Evolutionary conservation across 2,329 filamentous ascomycete genomes (phyloP).

Genomic region (Aspergillus novoparasiticus): DNA sequence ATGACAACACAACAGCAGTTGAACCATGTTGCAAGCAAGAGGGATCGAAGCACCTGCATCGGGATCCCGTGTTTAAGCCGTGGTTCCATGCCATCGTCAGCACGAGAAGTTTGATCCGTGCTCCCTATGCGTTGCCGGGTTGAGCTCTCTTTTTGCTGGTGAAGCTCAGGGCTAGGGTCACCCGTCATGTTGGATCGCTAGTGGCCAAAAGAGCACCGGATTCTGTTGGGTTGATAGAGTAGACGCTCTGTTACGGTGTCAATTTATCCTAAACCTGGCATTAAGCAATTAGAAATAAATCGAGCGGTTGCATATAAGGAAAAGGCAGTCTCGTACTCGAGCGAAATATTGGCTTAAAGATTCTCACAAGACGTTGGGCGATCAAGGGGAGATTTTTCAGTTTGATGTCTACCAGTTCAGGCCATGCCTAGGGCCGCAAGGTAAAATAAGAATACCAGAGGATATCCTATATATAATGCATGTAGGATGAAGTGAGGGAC

Average conservation of each 20-base stretch:
- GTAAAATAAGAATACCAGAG: background rate
- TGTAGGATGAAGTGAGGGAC: background rate
- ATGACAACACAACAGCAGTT: slow-evolving; percentile 45
- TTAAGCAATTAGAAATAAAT: background rate
- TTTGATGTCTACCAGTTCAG: background rate
- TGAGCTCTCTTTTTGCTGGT: slow-evolving; percentile 32
- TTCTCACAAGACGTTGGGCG: background rate
- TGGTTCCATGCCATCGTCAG: slow-evolving; percentile 31
- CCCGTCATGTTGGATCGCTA: slow-evolving; percentile 28
- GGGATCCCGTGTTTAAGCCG: slow-evolving; percentile 48
- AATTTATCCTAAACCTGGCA: background rate
- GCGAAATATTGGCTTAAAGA: background rate
- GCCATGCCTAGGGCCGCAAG: background rate
- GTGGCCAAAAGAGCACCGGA: background rate
- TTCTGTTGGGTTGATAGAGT: background rate
- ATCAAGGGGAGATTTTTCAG: background rate
- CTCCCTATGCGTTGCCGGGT: slow-evolving; percentile 15
- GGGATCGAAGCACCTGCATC: slow-evolving; percentile 48
- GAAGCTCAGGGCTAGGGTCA: slow-evolving; percentile 32
- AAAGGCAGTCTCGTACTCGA: background rate
- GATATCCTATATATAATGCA: background rate
- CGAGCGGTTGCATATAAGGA: background rate
- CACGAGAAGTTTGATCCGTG: slow-evolving; percentile 6
- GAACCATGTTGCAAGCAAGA: slow-evolving; percentile 50
- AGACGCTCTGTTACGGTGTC: background rate